These are phyloP conservation scores for Phaeotremella skinneri DNA, from an alignment of 768 basidiomycete species.

Conservation along the genomic window DNA sequence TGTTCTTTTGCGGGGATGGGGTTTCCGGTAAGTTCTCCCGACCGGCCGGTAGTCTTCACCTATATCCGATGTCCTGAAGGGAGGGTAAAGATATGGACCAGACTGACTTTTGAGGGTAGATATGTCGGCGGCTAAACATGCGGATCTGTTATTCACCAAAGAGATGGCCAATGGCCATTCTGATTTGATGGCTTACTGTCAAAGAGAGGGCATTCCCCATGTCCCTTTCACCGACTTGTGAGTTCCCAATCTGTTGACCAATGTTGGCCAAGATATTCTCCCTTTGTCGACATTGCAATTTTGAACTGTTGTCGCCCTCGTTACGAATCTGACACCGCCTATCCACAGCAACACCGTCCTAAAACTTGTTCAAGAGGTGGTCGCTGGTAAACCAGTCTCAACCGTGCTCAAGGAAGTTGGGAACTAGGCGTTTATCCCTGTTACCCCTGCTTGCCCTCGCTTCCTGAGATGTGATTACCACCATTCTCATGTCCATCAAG, in stretches of 20 bases:
- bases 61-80: too few relatives aligned
- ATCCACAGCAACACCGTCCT: slow-evolving; percentile 45
- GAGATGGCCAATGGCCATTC: slow-evolving; percentile 58
- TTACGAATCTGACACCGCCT: not conserved
- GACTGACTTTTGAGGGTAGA: slow-evolving; percentile 56
- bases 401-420: slow-evolving; percentile 55
- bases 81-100: not conserved
- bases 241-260: too few relatives aligned
- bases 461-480: not conserved
- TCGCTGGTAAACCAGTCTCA: slow-evolving; percentile 65
- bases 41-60: slow-evolving; percentile 8
- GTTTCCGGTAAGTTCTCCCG: slow-evolving; percentile 68
- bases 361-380: slow-evolving; percentile 63
- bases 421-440: too few relatives aligned
- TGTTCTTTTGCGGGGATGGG: slow-evolving; percentile 98
- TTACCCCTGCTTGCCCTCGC: too few relatives aligned
- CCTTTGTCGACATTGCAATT: slow-evolving; percentile 40
- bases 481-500: too few relatives aligned
- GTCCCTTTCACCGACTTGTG: slow-evolving; percentile 68
- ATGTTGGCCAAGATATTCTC: too few relatives aligned
- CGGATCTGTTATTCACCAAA: slow-evolving; percentile 94
- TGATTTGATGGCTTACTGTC: slow-evolving; percentile 81
- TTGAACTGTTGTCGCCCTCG: not conserved
- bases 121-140: slow-evolving; percentile 85
- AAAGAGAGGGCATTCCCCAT: slow-evolving; percentile 71